Conservation (phyloP, 306 rosid genomes). For the Carpinus fangiana region DNA sequence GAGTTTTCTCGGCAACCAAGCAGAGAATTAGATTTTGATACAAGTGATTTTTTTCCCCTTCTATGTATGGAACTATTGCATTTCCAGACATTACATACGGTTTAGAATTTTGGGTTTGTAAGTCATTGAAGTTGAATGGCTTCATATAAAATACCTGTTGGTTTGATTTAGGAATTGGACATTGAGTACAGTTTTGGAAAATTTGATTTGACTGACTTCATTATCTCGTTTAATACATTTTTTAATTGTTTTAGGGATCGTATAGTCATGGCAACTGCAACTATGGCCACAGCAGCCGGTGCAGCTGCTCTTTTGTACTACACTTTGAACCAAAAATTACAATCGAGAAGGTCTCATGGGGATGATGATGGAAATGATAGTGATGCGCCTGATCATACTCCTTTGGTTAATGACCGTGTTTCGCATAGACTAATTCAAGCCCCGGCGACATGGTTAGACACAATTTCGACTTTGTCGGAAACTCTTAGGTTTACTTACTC, state of each 20-base stretch:
- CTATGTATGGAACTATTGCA: not conserved
- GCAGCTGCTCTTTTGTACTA: conserved; percentile 93
- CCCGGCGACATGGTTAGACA: conserved; percentile 94
- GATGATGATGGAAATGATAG: conserved; percentile 46
- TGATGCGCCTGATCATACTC: conserved; percentile 36
- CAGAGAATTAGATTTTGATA: not conserved
- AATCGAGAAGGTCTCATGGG: conserved; percentile 25
- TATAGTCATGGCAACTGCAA: conserved; percentile 87
- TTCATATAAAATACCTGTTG: not conserved
- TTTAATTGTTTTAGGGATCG: conserved; percentile 36
- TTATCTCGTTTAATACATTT: conserved; percentile 22
- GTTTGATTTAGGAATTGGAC: not conserved
- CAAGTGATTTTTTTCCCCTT: not conserved
- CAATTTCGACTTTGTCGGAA: conserved; percentile 85
- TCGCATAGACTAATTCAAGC: conserved; percentile 82
- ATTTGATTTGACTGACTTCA: not conserved
- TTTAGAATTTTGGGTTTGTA: not conserved
- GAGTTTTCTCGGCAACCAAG: not conserved
- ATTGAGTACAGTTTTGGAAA: not conserved
- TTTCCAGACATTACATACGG: not conserved
- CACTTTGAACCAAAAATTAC: conserved; percentile 73
- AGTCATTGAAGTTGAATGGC: not conserved
- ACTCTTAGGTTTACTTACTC: conserved; percentile 92
- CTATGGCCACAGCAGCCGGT: conserved; percentile 98
- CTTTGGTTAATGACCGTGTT: conserved; percentile 59